Conservation (phyloP, 2,329 filamentous ascomycete genomes). For the Fusarium citri region DNA sequence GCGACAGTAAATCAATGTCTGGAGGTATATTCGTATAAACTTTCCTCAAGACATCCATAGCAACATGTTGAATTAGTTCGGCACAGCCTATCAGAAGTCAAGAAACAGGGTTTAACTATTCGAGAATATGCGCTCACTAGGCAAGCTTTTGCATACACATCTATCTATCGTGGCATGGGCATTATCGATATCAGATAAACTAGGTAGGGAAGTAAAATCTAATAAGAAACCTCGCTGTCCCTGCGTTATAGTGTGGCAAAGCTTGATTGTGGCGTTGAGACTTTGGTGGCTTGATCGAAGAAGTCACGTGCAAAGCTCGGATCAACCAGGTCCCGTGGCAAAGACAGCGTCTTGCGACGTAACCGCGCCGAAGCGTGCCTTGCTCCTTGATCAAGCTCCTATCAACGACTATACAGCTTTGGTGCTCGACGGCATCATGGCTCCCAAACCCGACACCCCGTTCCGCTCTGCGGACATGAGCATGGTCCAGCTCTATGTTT, state of each 20-base stretch:
- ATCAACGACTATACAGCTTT: slow-evolving; percentile 46
- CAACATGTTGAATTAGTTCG: not conserved
- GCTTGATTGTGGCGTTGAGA: slow-evolving; percentile 2
- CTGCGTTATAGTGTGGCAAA: slow-evolving; percentile 5
- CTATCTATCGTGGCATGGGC: not conserved
- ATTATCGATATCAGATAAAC: slow-evolving; percentile 26
- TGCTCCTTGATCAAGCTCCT: slow-evolving; percentile 48
- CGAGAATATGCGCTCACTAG: slow-evolving; percentile 5
- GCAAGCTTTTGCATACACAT: not conserved
- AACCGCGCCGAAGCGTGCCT: slow-evolving; percentile 44
- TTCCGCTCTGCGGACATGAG: slow-evolving; percentile 99
- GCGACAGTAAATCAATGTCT: not conserved
- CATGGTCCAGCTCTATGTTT: slow-evolving; percentile 99
- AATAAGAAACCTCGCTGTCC: not conserved
- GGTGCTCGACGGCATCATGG: slow-evolving; percentile 62
- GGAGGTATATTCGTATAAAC: not conserved
- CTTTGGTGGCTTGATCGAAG: not conserved
- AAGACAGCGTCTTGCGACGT: slow-evolving; percentile 41
- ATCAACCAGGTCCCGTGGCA: slow-evolving; percentile 44
- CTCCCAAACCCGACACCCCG: slow-evolving; percentile 84
- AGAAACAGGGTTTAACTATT: not conserved
- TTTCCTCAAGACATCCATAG: not conserved
- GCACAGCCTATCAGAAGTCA: slow-evolving; percentile 17
- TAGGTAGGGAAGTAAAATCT: not conserved
- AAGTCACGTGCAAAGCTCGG: slow-evolving; percentile 43